Conservation (phyloP, 2,329 filamentous ascomycete genomes). For the Trichoderma sp. region DNA sequence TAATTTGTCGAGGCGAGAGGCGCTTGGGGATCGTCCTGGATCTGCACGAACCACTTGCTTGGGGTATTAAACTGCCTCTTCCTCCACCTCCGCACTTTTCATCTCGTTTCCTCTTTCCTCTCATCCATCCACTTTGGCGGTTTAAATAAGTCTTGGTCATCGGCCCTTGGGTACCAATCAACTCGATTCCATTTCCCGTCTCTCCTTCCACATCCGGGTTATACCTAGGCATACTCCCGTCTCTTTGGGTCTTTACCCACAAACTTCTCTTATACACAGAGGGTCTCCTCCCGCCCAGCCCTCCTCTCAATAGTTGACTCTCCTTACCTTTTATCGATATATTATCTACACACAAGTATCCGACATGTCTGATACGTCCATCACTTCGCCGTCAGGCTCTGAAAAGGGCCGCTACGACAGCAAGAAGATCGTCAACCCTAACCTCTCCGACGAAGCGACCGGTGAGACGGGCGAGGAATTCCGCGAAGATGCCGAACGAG, state of each 20-base stretch:
- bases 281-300: background rate
- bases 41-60: constrained; percentile 12
- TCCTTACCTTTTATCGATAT: background rate
- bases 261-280: background rate
- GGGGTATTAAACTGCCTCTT: constrained; percentile 25
- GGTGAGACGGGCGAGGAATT: constrained; percentile 42
- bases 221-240: background rate
- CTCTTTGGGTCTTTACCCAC: background rate
- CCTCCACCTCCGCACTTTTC: constrained; percentile 8
- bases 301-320: background rate
- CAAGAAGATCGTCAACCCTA: constrained; percentile 21
- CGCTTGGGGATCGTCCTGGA: background rate
- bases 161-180: background rate
- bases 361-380: constrained; percentile 20
- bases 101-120: constrained; percentile 6
- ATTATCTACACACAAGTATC: background rate
- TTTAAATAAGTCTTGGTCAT: background rate
- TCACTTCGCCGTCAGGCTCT: constrained; percentile 12
- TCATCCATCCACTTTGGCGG: background rate
- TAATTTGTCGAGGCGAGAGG: background rate
- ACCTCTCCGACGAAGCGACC: constrained; percentile 26
- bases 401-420: constrained; percentile 17
- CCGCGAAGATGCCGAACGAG: constrained; percentile 48
- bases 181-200: background rate
- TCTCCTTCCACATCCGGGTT: background rate